Conservation (phyloP, 2,329 filamentous ascomycete species). For the Fusarium tanahbumbuense region DNA sequence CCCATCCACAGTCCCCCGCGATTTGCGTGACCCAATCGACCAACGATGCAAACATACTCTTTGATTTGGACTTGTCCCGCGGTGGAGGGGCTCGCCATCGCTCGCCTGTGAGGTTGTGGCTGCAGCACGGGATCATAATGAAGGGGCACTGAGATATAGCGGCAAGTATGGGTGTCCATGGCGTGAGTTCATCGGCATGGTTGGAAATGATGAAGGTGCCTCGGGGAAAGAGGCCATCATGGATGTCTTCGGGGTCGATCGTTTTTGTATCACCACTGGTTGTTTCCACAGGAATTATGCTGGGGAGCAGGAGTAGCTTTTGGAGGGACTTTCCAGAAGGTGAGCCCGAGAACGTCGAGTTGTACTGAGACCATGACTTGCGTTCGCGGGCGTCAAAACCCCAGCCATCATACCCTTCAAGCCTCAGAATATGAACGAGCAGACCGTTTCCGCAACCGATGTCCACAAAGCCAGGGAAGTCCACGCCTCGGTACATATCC, state of each 20-base stretch:
- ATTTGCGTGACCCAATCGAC: slow-evolving; percentile 81
- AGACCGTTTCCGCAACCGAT: slow-evolving; percentile 96
- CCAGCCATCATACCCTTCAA: slow-evolving; percentile 86
- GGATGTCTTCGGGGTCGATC: slow-evolving; percentile 46
- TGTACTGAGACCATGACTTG: slow-evolving; percentile 86
- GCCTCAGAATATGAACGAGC: slow-evolving; percentile 82
- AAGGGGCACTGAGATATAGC: slow-evolving; percentile 81
- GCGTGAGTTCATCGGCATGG: slow-evolving; percentile 94
- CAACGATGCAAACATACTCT: slow-evolving; percentile 84
- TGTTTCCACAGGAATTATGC: slow-evolving; percentile 49
- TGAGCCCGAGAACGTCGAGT: slow-evolving; percentile 41
- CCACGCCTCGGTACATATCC: slow-evolving; percentile 74
- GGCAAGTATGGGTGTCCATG: slow-evolving; percentile 93
- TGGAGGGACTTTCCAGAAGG: slow-evolving; percentile 54
- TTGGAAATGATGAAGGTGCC: slow-evolving; percentile 96
- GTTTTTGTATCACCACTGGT: slow-evolving; percentile 27
- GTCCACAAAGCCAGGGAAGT: slow-evolving; percentile 91
- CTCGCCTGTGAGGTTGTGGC: slow-evolving; percentile 83
- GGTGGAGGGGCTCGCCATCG: slow-evolving; percentile 75
- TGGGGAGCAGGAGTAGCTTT: slow-evolving; percentile 63
- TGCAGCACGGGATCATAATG: slow-evolving; percentile 95
- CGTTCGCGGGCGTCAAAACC: slow-evolving; percentile 91
- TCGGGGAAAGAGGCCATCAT: slow-evolving; percentile 74
- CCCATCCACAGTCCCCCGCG: slow-evolving; percentile 77
- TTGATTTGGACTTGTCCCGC: slow-evolving; percentile 60